Evolutionary conservation across 2,329 filamentous ascomycete genomes (phyloP), one percentile per base, ranked within the genome.

Genomic region (Alternaria solani): DNA sequence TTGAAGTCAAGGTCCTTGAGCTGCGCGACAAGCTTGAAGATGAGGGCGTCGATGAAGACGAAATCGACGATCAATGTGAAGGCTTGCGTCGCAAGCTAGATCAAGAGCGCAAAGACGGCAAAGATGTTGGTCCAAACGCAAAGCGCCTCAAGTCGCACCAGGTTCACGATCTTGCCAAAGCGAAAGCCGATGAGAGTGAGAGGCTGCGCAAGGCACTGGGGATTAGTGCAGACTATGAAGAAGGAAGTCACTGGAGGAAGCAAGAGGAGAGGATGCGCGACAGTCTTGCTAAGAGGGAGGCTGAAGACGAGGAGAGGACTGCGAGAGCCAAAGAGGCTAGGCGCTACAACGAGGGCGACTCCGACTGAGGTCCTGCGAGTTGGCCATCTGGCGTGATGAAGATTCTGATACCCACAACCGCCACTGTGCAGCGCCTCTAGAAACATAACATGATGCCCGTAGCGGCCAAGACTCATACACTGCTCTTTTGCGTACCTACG

Each of bases 171-270:
- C 85, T 97, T 77, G 95, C 95, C 18, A 91, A 95, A 73, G 95
- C 94, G 61, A 99, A 99, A 86, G 94, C 96, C 69, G 91, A 92
- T 77, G 95, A 99, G 85, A 97, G 91, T 79, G 94, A 98, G 81
- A 87, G 91, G 70, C 82, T 99, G 76, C 84, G 94, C 66, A 91
- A 85, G 79, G 95, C 95, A 7, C 83, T 99, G 67, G 94, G 93
- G 51, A 96, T 98, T 72, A 89, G 89, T 74, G 89, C 90, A 75
- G 86, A 94, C 76, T 95, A 95, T 71, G 89, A 94, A 75, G 92
- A 96, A 78, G 93, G 92, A 6, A 87, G 89, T 51, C 91, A 97
- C 78, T 95, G 93, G 91, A 89, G 87, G 81, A 89, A 88, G 65
- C 91, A 96, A 76, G 92, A 95, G 74, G 91, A 94, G 78, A 84